Evolutionary conservation across 495 filamentous ascomycete species (phyloP).

Genomic region (Diplogelasinospora grovesii): DNA sequence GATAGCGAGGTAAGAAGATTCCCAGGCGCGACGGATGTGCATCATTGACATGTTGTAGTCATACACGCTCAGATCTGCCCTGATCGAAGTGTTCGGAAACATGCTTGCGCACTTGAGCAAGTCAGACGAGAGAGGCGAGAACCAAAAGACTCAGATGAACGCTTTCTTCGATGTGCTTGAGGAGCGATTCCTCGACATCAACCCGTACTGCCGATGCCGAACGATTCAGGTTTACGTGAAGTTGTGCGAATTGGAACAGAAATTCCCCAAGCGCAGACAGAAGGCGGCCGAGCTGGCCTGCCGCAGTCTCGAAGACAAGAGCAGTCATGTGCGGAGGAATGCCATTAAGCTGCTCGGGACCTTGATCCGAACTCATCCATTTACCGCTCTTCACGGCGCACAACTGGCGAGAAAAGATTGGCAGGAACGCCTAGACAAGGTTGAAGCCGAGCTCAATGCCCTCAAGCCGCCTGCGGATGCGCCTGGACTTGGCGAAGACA

Average conservation of each 20-base stretch:
- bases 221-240: constrained; percentile 90
- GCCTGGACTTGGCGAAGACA: constrained; percentile 62
- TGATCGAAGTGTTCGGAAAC: constrained; percentile 99
- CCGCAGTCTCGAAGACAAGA: constrained; percentile 91
- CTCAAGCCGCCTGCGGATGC: constrained; percentile 73
- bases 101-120: constrained; percentile 84
- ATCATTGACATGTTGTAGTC: constrained; percentile 46
- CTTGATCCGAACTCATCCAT: constrained; percentile 88
- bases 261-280: constrained; percentile 88
- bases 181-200: constrained; percentile 92
- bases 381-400: constrained; percentile 84
- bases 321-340: constrained; percentile 91
- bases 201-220: constrained; percentile 90
- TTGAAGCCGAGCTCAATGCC: constrained; percentile 73
- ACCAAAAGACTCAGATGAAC: constrained; percentile 87
- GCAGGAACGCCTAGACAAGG: constrained; percentile 67
- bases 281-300: constrained; percentile 77
- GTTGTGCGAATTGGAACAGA: constrained; percentile 86
- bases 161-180: constrained; percentile 96
- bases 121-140: constrained; percentile 81
- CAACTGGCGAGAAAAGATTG: constrained; percentile 80
- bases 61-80: constrained; percentile 83
- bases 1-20: constrained; percentile 82
- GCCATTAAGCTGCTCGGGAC: constrained; percentile 87
- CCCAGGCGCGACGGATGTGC: neutral